Base-by-base conservation (phyloP, 257 asterid genomes). In the Coffea canephora region DNA sequence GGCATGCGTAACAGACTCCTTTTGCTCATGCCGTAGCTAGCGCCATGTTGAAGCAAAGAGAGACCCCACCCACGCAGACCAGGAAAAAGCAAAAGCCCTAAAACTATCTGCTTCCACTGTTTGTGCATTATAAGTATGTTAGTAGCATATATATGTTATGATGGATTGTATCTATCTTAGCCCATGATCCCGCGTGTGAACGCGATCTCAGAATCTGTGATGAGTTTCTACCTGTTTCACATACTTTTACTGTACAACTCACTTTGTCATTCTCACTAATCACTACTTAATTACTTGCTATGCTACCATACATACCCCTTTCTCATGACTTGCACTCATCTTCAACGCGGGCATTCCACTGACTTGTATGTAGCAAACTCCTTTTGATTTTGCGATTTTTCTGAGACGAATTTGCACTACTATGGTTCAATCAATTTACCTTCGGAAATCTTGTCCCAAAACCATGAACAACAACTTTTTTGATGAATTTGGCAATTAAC, bases 21-120 rank as follows among this genome's bases (percentile, higher is more conserved):
- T 64, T 39, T 64, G n/a, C 69, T 62, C 68, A 74, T 83, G 83
- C 79, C 82, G 86, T 54, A 76, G 84, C 79, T 78, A 49, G 75
- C 82, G 52, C 81, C 80, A 86, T 82, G 31, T 78, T 82, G 45
- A 82, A 83, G 85, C 88, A 75, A 76, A 79, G 23, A 41, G 27
- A 41, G 86, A 71, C 83, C 89, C 91, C 88, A 82, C 89, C 91
- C 88, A 82, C 74, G 57, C 4, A 45, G 45, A 48, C 69, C 39
- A 81, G 50, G 76, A 70, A 72, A 71, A 84, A 36, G 78, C 59
- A 34, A 67, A 80, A 52, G 62, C 43, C 39, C 25, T 25, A 52
- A 25, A 23, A 74, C 69, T 52, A 69, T 50, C 75, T 46, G 13
- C 46, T 5, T 34, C 74, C n/a, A 45, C 64, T 18, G 78, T 57